Conservation (phyloP, 441 rosid genomes). For the Gossypium schwendimanii region DNA sequence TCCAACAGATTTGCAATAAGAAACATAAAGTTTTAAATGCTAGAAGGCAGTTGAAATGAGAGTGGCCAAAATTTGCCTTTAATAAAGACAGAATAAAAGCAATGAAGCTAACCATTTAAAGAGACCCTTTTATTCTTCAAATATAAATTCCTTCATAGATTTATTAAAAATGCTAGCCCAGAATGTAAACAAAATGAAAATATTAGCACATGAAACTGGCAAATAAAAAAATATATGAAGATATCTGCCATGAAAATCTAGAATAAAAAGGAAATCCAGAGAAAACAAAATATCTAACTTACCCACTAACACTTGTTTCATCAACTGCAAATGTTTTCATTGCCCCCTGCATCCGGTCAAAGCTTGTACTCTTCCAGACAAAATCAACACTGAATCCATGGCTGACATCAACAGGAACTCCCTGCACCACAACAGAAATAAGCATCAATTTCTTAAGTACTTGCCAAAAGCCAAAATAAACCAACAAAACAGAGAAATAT, state of each 20-base stretch:
- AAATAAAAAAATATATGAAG: neutral
- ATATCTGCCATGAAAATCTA: slow-evolving; percentile 1
- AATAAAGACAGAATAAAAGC: neutral
- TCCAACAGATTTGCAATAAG: neutral
- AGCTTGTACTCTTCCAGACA: slow-evolving; percentile 99
- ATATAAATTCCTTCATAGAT: neutral
- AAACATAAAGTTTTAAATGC: neutral
- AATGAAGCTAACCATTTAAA: neutral
- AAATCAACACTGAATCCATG: slow-evolving; percentile 98
- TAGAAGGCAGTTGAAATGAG: neutral
- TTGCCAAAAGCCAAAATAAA: neutral
- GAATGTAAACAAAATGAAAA: neutral
- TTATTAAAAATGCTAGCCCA: neutral
- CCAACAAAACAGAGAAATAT: neutral
- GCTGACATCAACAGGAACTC: slow-evolving; percentile 83
- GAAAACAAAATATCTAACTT: slow-evolving; percentile 27
- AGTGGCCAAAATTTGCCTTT: neutral
- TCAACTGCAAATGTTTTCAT: slow-evolving; percentile 99
- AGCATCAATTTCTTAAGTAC: neutral
- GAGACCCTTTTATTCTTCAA: neutral
- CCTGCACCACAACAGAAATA: slow-evolving; percentile 39
- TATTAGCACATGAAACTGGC: neutral
- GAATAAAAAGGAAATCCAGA: neutral
- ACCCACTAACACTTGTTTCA: slow-evolving; percentile 99
- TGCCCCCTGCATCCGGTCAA: slow-evolving; percentile 98